These are phyloP conservation scores for Inga leiocalycina DNA, from an alignment of 306 rosid species.

Conservation along the genomic window DNA sequence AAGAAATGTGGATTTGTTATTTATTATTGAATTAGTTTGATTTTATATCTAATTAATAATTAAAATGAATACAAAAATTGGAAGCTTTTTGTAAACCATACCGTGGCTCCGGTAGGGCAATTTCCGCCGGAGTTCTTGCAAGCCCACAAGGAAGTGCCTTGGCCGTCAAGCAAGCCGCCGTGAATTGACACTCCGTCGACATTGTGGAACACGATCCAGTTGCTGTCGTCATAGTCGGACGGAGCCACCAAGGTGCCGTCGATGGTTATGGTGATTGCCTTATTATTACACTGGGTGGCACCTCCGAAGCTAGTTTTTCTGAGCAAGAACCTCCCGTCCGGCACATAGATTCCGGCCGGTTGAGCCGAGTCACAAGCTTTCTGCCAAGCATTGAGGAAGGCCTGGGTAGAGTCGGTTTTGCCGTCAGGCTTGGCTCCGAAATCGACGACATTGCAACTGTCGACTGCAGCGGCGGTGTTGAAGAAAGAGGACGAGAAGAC, in stretches of 20 bases:
- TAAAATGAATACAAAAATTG: neutral
- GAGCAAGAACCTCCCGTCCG: constrained; percentile 48
- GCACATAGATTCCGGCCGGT: constrained; percentile 34
- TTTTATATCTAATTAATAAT: neutral
- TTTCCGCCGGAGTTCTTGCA: constrained; percentile 45
- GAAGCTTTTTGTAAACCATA: neutral
- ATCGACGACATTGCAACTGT: constrained; percentile 35
- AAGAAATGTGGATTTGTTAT: neutral
- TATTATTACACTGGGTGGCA: constrained; percentile 11
- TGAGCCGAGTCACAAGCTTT: constrained; percentile 37
- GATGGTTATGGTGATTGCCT: constrained; percentile 40
- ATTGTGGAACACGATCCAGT: constrained; percentile 43
- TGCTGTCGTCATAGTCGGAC: constrained; percentile 16
- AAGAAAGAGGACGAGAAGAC: neutral
- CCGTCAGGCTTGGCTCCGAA: constrained; percentile 57
- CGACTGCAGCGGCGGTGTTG: neutral
- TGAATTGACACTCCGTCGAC: constrained; percentile 45
- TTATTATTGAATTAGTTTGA: too few relatives aligned
- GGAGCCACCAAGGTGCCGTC: constrained; percentile 61
- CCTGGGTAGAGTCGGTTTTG: constrained; percentile 39
- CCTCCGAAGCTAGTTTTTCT: constrained; percentile 28
- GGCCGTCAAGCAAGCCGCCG: constrained; percentile 58
- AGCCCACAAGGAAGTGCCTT: constrained; percentile 50
- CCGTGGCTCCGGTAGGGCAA: constrained; percentile 59
- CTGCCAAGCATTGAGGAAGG: constrained; percentile 46